These are phyloP conservation scores for Russula ochroleuca DNA, from an alignment of 768 basidiomycete genomes.

Conservation along the genomic window DNA sequence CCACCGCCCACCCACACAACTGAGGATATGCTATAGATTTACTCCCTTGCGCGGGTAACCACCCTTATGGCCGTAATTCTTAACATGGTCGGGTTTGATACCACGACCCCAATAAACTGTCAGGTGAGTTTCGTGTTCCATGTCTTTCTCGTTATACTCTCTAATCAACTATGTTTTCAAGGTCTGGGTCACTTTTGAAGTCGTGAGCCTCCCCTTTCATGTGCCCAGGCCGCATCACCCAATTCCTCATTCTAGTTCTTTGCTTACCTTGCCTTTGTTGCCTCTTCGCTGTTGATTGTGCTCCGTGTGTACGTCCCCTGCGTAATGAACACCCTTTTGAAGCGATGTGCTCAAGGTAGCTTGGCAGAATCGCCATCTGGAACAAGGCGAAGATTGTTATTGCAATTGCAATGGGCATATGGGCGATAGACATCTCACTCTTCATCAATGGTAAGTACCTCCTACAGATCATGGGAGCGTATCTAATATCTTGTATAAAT, in stretches of 20 bases:
- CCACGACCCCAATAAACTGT: neutral
- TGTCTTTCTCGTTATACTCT: neutral
- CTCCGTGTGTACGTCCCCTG: constrained; percentile 4
- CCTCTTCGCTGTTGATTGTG: constrained; percentile 3
- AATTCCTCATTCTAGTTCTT: neutral
- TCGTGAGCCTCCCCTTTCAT: neutral
- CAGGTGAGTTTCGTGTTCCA: neutral
- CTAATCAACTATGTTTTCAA: neutral
- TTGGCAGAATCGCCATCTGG: constrained; percentile 8
- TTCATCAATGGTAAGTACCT: neutral
- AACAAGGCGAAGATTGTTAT: neutral
- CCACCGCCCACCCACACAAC: neutral
- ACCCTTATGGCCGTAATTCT: neutral
- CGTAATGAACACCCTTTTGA: neutral
- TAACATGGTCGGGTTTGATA: neutral
- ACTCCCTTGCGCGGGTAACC: constrained; percentile 7
- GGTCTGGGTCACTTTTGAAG: neutral
- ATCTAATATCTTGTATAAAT: neutral
- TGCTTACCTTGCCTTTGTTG: neutral
- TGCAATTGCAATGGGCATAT: neutral
- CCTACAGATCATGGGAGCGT: no score
- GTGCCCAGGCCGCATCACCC: neutral
- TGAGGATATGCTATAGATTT: constrained; percentile 1
- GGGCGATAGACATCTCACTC: neutral
- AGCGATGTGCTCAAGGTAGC: neutral